These are phyloP conservation scores for Boletus mariae DNA, from an alignment of 1,284 basidiomycete species.

Conservation along the genomic window DNA sequence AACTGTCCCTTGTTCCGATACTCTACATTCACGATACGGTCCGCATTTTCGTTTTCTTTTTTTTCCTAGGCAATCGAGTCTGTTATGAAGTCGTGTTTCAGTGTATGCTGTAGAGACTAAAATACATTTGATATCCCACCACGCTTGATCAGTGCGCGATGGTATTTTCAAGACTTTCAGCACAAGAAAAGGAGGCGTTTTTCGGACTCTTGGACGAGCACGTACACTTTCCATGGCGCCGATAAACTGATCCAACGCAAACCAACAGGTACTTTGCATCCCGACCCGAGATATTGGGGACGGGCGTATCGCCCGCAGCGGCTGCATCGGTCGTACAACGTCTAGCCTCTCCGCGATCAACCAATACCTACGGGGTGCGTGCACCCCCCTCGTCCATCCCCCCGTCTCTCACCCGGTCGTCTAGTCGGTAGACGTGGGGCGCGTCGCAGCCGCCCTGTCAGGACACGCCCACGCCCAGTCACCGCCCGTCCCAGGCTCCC, in stretches of 20 bases:
- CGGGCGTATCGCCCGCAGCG: conserved; percentile 21
- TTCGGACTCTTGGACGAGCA: conserved; percentile 77
- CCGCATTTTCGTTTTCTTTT: conserved; percentile 6
- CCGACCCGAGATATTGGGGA: conserved; percentile 59
- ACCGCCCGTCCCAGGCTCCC: conserved; percentile 36
- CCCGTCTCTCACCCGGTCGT: no score
- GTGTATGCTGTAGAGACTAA: conserved; percentile 26
- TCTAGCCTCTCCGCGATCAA: conserved; percentile 34
- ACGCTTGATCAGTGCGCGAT: conserved; percentile 34
- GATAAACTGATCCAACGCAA: neutral
- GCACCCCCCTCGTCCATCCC: neutral
- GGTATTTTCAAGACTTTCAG: conserved; percentile 65
- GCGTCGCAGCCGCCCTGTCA: conserved; percentile 34
- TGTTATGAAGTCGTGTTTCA: conserved; percentile 24
- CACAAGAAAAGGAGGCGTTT: conserved; percentile 73
- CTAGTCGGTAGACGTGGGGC: conserved; percentile 25
- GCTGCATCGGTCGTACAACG: conserved; percentile 47
- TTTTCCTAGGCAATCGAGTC: conserved; percentile 20
- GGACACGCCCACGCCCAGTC: conserved; percentile 22
- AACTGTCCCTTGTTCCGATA: conserved; percentile 6
- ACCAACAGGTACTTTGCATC: conserved; percentile 70
- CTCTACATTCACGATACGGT: conserved; percentile 19
- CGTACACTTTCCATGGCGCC: conserved; percentile 16
- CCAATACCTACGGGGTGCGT: conserved; percentile 26
- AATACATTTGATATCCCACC: conserved; percentile 3